These are phyloP conservation scores for Pseudogymnoascus sp. DNA, from an alignment of 2,329 filamentous ascomycete species.

Conservation along the genomic window DNA sequence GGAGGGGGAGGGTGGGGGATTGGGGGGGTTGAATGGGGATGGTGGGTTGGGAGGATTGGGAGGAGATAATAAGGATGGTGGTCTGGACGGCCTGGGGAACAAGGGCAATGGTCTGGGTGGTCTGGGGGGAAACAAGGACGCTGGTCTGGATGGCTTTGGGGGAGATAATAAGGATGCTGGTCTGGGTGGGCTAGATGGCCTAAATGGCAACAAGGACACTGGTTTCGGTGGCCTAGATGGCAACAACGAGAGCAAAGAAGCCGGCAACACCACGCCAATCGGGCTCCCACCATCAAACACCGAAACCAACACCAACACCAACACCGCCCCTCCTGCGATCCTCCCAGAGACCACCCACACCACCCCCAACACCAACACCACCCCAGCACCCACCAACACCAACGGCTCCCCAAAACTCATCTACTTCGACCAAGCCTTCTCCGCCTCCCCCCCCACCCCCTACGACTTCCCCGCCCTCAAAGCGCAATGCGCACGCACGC, in stretches of 20 bases:
- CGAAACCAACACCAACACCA: neutral
- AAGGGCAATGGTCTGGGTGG: no score
- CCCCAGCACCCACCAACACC: neutral
- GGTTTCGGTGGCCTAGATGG: neutral
- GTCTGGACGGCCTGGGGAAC: no score
- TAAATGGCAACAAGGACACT: neutral
- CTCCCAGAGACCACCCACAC: neutral
- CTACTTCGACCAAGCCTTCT: slow-evolving; percentile 29
- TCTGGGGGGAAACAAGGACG: no score
- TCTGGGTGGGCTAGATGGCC: neutral
- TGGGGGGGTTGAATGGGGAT: no score
- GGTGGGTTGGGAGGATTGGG: no score
- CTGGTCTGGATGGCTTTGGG: no score
- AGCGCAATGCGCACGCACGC: slow-evolving; percentile 21
- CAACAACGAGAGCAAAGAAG: neutral
- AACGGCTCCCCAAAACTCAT: neutral
- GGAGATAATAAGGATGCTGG: no score
- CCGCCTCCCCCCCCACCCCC: slow-evolving; percentile 12
- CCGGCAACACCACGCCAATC: neutral
- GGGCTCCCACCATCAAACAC: no score
- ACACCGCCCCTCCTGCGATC: neutral
- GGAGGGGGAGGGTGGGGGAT: no score
- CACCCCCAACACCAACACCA: neutral
- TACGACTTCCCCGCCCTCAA: slow-evolving; percentile 22
- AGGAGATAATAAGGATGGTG: no score